Evolutionary conservation across 805 yeast species (phyloP).

Genomic region (Wickerhamiella allomyrinae): DNA sequence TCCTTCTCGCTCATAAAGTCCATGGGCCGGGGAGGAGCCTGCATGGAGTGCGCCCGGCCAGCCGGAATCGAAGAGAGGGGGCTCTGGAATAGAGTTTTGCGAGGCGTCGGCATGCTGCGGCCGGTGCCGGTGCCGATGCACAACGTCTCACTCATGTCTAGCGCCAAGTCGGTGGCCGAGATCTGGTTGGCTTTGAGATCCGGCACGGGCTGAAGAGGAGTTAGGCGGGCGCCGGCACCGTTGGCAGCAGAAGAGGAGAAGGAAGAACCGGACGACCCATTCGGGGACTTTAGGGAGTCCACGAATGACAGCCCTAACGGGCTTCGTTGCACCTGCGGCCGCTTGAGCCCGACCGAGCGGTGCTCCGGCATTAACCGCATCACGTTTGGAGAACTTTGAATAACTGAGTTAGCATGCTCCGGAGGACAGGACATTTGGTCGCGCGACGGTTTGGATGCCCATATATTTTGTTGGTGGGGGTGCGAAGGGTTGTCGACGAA

Average conservation of each 20-base stretch:
- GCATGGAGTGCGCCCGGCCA: neutral
- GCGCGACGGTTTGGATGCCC: neutral
- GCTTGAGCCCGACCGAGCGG: neutral
- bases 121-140: constrained; percentile 19
- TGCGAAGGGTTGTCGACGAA: neutral
- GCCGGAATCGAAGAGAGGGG: neutral
- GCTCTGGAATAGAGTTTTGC: neutral
- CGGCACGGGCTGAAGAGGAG: neutral
- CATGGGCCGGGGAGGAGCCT: neutral
- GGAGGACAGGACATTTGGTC: neutral
- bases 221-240: no score
- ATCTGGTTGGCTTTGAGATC: neutral
- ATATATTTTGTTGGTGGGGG: neutral
- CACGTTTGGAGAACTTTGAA: neutral
- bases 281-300: neutral
- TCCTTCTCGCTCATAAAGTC: neutral
- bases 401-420: neutral
- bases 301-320: neutral
- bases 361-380: neutral
- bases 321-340: neutral
- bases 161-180: constrained; percentile 2
- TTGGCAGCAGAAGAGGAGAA: no score
- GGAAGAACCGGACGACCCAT: no score
- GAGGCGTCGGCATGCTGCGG: constrained; percentile 1
- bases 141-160: constrained; percentile 25